Conservation (phyloP, 2,329 filamentous ascomycete genomes). For the Alternaria arbusti region DNA sequence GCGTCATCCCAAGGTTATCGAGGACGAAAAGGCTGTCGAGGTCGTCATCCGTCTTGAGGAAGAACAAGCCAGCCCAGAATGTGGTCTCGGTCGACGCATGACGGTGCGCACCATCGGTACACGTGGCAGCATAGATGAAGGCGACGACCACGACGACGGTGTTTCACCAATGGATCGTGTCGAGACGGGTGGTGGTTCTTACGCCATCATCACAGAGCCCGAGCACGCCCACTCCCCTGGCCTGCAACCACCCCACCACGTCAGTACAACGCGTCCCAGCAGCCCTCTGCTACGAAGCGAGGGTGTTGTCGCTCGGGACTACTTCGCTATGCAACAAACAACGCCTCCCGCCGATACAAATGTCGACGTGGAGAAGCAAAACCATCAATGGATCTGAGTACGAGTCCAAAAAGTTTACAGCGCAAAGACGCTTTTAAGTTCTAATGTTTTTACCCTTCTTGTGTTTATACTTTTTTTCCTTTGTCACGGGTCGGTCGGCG, state of each 20-base stretch:
- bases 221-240: background rate
- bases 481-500: background rate
- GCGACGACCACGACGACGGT: background rate
- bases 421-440: background rate
- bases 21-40: slow-evolving; percentile 53
- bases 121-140: background rate
- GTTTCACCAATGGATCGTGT: background rate
- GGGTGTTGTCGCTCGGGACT: slow-evolving; percentile 6
- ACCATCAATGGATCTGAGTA: background rate
- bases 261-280: background rate
- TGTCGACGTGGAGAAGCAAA: background rate
- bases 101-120: slow-evolving; percentile 27
- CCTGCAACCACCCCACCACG: background rate
- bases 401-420: background rate
- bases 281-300: background rate
- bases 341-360: background rate
- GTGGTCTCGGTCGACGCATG: slow-evolving; percentile 27
- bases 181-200: background rate
- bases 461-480: background rate
- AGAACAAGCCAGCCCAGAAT: slow-evolving; percentile 5
- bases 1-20: slow-evolving; percentile 56
- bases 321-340: background rate
- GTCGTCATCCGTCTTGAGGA: slow-evolving; percentile 36
- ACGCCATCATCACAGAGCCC: background rate
- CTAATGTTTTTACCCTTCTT: background rate